phyloP scores from a whole-genome alignment of 495 filamentous ascomycete species.

The Aspergillus panamensis region DNA sequence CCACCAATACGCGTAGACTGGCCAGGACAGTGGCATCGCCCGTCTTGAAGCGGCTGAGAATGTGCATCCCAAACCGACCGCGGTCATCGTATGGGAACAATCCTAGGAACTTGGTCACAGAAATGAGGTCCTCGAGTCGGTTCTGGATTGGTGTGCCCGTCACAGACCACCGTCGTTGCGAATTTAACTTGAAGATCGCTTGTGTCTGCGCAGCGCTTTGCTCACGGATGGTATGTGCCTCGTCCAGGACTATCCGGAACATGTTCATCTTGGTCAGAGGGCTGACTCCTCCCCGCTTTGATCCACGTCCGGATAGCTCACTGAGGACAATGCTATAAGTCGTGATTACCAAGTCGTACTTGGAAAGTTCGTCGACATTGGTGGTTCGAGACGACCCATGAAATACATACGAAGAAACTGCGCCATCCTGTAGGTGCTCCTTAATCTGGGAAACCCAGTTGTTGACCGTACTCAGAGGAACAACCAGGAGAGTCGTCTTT shows the following conservation, averaged over 20 bases:
- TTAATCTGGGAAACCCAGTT: slow-evolving; percentile 93
- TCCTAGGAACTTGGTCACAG: slow-evolving; percentile 85
- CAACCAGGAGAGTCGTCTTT: slow-evolving; percentile 83
- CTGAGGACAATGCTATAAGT: slow-evolving; percentile 86
- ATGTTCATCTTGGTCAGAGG: slow-evolving; percentile 74
- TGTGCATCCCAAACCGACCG: slow-evolving; percentile 67
- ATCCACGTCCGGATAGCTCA: slow-evolving; percentile 61
- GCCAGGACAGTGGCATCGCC: slow-evolving; percentile 78
- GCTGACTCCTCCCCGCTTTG: slow-evolving; percentile 52
- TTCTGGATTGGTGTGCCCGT: slow-evolving; percentile 93
- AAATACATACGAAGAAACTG: slow-evolving; percentile 71
- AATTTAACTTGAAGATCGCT: slow-evolving; percentile 75
- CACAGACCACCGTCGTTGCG: slow-evolving; percentile 88
- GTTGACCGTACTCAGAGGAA: slow-evolving; percentile 79
- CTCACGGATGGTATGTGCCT: slow-evolving; percentile 91
- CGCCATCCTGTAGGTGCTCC: slow-evolving; percentile 62
- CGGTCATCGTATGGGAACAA: slow-evolving; percentile 83
- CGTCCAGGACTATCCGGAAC: slow-evolving; percentile 95
- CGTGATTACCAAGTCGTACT: slow-evolving; percentile 82
- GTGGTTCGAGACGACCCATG: slow-evolving; percentile 73
- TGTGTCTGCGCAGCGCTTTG: slow-evolving; percentile 75
- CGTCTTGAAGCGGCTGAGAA: slow-evolving; percentile 71
- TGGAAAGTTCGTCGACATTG: slow-evolving; percentile 61
- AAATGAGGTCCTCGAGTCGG: slow-evolving; percentile 82
- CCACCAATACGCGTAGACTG: slow-evolving; percentile 85